These are phyloP conservation scores for Leishmania martiniquensis DNA, from an alignment of 208 protist species.

Conservation along the genomic window DNA sequence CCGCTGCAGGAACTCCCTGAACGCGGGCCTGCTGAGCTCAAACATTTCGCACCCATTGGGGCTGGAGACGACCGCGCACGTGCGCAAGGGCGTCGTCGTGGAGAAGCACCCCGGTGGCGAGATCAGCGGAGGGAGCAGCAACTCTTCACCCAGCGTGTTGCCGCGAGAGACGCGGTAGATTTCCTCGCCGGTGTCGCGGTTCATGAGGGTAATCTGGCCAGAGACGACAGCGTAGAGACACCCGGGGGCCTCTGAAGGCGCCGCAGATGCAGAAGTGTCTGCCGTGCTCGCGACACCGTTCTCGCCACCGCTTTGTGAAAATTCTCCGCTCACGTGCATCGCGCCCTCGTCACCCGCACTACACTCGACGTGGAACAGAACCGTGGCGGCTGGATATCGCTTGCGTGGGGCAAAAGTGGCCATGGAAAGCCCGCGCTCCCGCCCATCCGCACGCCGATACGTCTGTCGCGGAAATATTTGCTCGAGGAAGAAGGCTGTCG, in stretches of 20 bases:
- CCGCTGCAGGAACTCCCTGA: conserved; percentile 13
- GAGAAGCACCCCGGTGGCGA: conserved; percentile 3
- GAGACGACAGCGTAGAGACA: conserved; percentile 16
- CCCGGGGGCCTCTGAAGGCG: neutral
- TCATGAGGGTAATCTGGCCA: conserved; percentile 12
- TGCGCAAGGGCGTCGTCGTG: conserved; percentile 10
- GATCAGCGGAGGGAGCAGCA: conserved; percentile 16
- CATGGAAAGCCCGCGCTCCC: conserved; percentile 22
- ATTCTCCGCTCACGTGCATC: neutral
- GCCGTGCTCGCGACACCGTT: neutral
- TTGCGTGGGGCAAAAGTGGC: conserved; percentile 12
- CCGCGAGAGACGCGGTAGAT: conserved; percentile 3
- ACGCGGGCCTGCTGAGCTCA: conserved; percentile 7
- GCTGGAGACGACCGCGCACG: conserved; percentile 14
- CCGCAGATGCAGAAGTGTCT: neutral
- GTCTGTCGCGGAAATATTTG: conserved; percentile 17
- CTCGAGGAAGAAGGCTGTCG: conserved; percentile 18
- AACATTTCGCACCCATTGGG: conserved; percentile 12
- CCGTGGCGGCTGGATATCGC: conserved; percentile 6
- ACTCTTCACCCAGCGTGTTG: conserved; percentile 14
- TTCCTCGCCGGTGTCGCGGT: neutral
- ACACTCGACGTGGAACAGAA: conserved; percentile 17
- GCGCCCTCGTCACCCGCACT: too few species aligned
- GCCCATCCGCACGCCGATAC: conserved; percentile 16
- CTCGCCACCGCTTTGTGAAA: neutral